A percentile compares a stretch with the other conserved stretches of the same genome.
Evolutionary conservation across 768 basidiomycete genomes (phyloP).

Genomic region (Hericium rajendrae): DNA sequence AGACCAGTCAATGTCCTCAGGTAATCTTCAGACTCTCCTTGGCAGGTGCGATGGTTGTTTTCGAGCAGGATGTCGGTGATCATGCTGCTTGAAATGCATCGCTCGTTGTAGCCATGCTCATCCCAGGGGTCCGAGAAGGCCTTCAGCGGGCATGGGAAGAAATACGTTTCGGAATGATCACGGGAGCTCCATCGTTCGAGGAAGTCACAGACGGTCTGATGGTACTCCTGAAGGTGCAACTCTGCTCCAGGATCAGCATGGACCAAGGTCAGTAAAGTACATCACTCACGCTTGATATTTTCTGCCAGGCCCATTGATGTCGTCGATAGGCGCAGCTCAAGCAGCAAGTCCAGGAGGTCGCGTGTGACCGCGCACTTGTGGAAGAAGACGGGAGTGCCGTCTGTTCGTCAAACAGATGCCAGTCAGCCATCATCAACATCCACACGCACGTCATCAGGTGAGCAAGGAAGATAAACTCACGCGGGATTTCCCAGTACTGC

Average conservation of each 20-base stretch:
- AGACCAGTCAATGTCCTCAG: constrained; percentile 8
- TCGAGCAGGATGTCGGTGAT: neutral
- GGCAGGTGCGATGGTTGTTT: neutral
- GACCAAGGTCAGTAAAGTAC: no score
- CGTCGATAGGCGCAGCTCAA: constrained; percentile 13
- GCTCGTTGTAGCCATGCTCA: neutral
- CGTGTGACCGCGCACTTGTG: constrained; percentile 13
- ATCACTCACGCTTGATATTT: neutral
- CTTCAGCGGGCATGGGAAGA: neutral
- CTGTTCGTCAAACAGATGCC: neutral
- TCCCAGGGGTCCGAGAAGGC: neutral
- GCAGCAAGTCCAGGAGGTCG: constrained; percentile 16
- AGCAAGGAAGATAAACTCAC: neutral
- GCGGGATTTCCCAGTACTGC: neutral
- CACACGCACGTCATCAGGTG: no score
- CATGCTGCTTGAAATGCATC: neutral
- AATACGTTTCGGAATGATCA: neutral
- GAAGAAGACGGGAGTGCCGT: constrained; percentile 12
- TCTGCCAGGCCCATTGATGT: constrained; percentile 16
- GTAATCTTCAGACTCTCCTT: neutral
- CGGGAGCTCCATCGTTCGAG: constrained; percentile 4
- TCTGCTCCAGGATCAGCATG: constrained; percentile 4
- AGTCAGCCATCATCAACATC: neutral
- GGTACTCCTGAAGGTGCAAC: constrained; percentile 16
- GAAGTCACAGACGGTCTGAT: constrained; percentile 13